Evolutionary conservation across 129 eudicot species (phyloP).

Genomic region (Saposhnikovia divaricata): DNA sequence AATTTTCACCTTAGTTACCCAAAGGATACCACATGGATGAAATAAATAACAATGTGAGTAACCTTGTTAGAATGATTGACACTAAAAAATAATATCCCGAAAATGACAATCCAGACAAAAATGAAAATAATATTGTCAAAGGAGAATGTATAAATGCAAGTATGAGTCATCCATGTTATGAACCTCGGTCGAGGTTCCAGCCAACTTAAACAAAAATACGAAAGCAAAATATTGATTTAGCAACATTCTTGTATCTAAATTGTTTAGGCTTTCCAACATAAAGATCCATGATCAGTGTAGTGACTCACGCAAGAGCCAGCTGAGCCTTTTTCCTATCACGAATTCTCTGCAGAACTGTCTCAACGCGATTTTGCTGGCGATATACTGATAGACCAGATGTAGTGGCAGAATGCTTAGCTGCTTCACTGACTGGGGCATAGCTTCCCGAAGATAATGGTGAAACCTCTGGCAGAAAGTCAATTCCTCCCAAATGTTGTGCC

Average conservation of each 20-base stretch:
- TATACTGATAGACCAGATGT: conserved; percentile 64
- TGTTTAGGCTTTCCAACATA: conserved; percentile 14
- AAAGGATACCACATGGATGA: conserved; percentile 14
- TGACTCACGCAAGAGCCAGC: conserved; percentile 95
- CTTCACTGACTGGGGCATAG: conserved; percentile 38
- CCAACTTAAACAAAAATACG: neutral
- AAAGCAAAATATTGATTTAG: conserved; percentile 8
- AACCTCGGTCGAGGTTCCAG: conserved; percentile 5
- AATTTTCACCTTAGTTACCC: conserved; percentile 27
- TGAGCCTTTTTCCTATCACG: conserved; percentile 88
- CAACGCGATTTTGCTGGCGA: conserved; percentile 80
- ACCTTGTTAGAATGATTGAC: neutral
- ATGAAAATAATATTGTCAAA: neutral
- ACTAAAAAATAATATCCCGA: neutral
- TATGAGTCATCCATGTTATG: conserved; percentile 3
- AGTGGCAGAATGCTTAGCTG: conserved; percentile 38
- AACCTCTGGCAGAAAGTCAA: conserved; percentile 91
- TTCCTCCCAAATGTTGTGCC: conserved; percentile 97
- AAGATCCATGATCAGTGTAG: conserved; percentile 30
- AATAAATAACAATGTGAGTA: neutral
- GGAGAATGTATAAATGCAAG: neutral
- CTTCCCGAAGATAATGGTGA: conserved; percentile 49
- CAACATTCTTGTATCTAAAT: conserved; percentile 27
- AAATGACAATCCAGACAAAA: neutral
- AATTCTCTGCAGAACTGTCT: conserved; percentile 82